Base-by-base conservation (phyloP, 345 rosid species). In the Lepidium aucheri region DNA sequence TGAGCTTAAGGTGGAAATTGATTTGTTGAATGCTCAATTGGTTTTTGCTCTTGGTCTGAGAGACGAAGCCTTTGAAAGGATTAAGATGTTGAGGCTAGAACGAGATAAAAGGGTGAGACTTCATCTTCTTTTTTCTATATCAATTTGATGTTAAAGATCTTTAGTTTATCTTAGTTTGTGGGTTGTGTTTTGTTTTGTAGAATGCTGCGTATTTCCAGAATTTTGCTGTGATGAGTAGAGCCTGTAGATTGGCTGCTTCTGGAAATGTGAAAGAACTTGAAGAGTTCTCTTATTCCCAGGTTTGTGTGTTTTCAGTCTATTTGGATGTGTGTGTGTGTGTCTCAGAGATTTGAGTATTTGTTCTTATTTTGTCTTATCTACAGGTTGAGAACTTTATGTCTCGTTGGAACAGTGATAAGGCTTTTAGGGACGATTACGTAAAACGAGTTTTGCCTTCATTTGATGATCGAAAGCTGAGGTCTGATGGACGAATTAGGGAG, bases 401-500 rank as follows among this genome's bases (percentile, higher is more conserved):
- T 65, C 82, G 71, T 33, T 91, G 98, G 94, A 71, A 64, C 53
- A 66, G 39, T 22, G 73, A 74, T 63, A 86, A 88, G 69, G 77
- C 80, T 53, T 81, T 86, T 72, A 81, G 97, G 82, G 90, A 90
- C 3, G 96, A 90, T 71, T 94, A 90, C n/a, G 79, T 82, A 80
- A 86, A 84, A 70, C 76, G 96, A 74, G 63, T 86, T 39, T 60
- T 83, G 73, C 53, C 73, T 51, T 93, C 96, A n/a, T 69, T 85
- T 55, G 88, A 88, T 67, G 71, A 49, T 41, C 83, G 83, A 34
- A 84, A 79, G 67, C 15, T 86, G 80, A 84, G 86, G 57, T 73
- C 73, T 50, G 84, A 92, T 72, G 97, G 86, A 49, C 81, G 87
- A 46, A 80, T 82, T 2, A 83, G 84, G 77, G 76, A 75, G 70